Conservation (phyloP, 345 rosid species). For the Cardamine chenopodiifolia region DNA sequence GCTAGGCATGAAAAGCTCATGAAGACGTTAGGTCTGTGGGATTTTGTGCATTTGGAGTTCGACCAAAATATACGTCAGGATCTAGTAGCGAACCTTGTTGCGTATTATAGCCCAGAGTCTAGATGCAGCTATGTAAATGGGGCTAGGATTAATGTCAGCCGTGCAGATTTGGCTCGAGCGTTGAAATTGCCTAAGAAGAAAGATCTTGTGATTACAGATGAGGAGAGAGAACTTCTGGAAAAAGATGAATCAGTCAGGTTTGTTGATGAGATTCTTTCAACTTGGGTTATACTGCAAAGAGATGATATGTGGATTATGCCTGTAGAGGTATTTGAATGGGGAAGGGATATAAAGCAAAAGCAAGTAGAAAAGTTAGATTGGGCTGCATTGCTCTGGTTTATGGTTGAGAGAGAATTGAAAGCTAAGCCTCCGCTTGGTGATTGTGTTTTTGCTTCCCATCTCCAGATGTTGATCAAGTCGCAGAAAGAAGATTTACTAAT, state of each 20-base stretch:
- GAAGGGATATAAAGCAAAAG: conserved; percentile 54
- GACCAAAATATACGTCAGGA: conserved; percentile 54
- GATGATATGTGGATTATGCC: conserved; percentile 89
- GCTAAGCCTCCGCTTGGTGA: conserved; percentile 47
- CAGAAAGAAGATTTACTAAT: conserved; percentile 37
- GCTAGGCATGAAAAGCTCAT: conserved; percentile 59
- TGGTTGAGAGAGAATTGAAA: conserved; percentile 83
- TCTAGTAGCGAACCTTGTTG: conserved; percentile 66
- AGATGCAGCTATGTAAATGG: conserved; percentile 70
- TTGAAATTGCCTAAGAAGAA: conserved; percentile 67
- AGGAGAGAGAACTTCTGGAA: conserved; percentile 44
- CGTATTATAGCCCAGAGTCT: conserved; percentile 43
- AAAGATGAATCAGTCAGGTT: conserved; percentile 56
- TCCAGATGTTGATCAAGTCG: conserved; percentile 67
- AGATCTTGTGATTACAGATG: conserved; percentile 37
- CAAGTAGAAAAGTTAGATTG: conserved; percentile 76
- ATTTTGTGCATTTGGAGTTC: conserved; percentile 72
- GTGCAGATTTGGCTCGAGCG: conserved; percentile 83
- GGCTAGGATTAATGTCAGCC: conserved; percentile 56
- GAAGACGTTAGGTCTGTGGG: conserved; percentile 78
- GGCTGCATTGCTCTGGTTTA: conserved; percentile 76
- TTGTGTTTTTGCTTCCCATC: conserved; percentile 87
- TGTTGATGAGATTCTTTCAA: conserved; percentile 59
- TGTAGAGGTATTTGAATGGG: conserved; percentile 53
- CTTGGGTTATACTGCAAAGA: conserved; percentile 63